A percentile compares a stretch with the other conserved stretches of the same genome.
These are phyloP conservation scores for Irpex sp. DNA, from an alignment of 1,284 basidiomycete genomes.

Conservation along the genomic window DNA sequence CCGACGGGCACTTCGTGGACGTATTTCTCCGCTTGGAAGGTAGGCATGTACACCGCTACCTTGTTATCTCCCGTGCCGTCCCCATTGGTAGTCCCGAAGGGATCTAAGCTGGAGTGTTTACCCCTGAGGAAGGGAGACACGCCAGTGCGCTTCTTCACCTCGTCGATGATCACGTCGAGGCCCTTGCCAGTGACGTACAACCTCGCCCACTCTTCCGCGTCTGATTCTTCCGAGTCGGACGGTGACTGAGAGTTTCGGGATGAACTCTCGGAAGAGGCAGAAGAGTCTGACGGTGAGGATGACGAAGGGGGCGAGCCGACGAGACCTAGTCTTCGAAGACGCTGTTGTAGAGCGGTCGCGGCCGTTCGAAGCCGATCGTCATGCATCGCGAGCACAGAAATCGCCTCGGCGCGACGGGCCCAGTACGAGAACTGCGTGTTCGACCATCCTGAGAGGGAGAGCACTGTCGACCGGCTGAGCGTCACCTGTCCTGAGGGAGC, in stretches of 20 bases:
- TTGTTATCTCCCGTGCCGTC: conserved; percentile 17
- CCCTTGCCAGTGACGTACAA: conserved; percentile 41
- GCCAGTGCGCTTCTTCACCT: conserved; percentile 46
- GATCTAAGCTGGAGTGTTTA: conserved; percentile 47
- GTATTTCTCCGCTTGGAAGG: conserved; percentile 45
- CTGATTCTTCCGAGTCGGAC: conserved; percentile 7
- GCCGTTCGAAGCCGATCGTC: conserved; percentile 38
- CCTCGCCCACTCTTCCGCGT: conserved; percentile 16
- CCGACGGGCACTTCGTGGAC: conserved; percentile 24
- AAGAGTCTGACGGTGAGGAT: conserved; percentile 9
- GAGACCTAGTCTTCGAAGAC: conserved; percentile 24
- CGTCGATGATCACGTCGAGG: conserved; percentile 43
- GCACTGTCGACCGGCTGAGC: conserved; percentile 43
- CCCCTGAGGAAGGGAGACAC: conserved; percentile 45
- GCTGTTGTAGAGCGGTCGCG: conserved; percentile 36
- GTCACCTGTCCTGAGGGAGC: conserved; percentile 41
- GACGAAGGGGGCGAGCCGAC: not conserved
- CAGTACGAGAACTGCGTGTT: conserved; percentile 51
- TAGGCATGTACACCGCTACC: conserved; percentile 37
- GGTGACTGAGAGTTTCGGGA: conserved; percentile 5
- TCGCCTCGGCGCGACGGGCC: conserved; percentile 45
- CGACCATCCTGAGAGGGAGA: conserved; percentile 46
- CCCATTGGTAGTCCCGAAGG: conserved; percentile 38
- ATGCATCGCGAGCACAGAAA: conserved; percentile 39
- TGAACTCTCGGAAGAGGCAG: conserved; percentile 13